Percentiles rank a stretch among this genome's conserved stretches.
phyloP scores from a whole-genome alignment of 1,284 basidiomycete species.

The Moniliella sp. region DNA sequence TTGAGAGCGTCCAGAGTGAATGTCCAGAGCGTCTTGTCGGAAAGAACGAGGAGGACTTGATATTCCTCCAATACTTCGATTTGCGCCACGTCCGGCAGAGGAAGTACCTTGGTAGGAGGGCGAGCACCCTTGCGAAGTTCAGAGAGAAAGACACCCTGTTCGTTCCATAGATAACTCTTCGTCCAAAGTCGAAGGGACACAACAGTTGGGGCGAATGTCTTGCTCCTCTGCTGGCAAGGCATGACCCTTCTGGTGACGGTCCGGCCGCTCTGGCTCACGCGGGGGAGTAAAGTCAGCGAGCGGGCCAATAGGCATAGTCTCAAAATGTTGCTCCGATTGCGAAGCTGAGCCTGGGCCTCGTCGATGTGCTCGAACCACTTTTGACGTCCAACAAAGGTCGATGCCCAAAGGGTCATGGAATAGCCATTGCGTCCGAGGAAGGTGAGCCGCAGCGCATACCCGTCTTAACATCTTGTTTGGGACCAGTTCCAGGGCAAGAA shows the following conservation, averaged over 20 bases:
- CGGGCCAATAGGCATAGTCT: conserved; percentile 58
- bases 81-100: conserved; percentile 69
- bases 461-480: conserved; percentile 53
- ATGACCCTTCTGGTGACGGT: too few species aligned
- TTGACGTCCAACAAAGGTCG: conserved; percentile 57
- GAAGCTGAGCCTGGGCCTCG: conserved; percentile 65
- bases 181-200: conserved; percentile 67
- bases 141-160: conserved; percentile 83
- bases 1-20: conserved; percentile 86
- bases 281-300: too few species aligned
- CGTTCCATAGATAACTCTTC: conserved; percentile 77
- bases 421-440: conserved; percentile 84
- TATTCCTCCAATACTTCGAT: conserved; percentile 91
- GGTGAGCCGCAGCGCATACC: conserved; percentile 79
- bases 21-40: conserved; percentile 75
- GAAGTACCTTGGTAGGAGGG: conserved; percentile 64
- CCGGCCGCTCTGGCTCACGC: too few species aligned
- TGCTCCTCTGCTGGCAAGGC: too few species aligned
- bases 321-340: conserved; percentile 69
- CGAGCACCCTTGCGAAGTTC: conserved; percentile 52
- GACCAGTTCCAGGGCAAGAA: conserved; percentile 33
- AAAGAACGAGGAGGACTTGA: conserved; percentile 71
- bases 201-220: conserved; percentile 66
- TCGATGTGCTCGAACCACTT: conserved; percentile 88
- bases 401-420: conserved; percentile 74